Evolutionary conservation across 202 grass and related monocot genomes (phyloP).

Genomic region (Thinopyrum obtusiflorum): DNA sequence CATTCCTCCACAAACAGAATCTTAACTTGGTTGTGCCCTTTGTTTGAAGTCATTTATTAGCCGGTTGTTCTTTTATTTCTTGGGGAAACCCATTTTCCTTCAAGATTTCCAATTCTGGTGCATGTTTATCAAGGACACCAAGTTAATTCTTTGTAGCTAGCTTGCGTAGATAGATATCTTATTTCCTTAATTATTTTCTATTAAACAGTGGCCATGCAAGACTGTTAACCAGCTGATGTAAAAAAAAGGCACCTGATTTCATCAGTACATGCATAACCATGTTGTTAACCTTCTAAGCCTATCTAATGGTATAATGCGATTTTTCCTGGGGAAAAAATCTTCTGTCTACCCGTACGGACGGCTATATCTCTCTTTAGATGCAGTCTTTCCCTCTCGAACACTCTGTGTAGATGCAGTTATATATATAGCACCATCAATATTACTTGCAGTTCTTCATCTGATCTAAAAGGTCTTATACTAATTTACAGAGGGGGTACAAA

Average conservation of each 20-base stretch:
- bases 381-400: not conserved
- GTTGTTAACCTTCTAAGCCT: not conserved
- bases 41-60: not conserved
- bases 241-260: conserved; percentile 4
- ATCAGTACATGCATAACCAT: not conserved
- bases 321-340: not conserved
- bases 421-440: not conserved
- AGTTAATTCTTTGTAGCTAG: not conserved
- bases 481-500: not conserved
- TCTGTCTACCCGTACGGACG: not conserved
- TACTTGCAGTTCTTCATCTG: not conserved
- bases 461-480: not conserved
- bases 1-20: not conserved
- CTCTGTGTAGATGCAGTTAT: not conserved
- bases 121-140: not conserved
- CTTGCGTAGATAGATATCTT: not conserved
- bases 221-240: not conserved
- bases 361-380: not conserved
- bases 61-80: not conserved
- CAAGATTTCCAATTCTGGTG: not conserved
- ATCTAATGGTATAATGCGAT: not conserved
- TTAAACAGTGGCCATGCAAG: not conserved
- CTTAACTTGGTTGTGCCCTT: not conserved
- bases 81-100: not conserved
- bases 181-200: not conserved